A percentile compares a stretch with the other conserved stretches of the same genome.
phyloP scores from a whole-genome alignment of 805 yeast species.

The Jamesozyma rosinii region DNA sequence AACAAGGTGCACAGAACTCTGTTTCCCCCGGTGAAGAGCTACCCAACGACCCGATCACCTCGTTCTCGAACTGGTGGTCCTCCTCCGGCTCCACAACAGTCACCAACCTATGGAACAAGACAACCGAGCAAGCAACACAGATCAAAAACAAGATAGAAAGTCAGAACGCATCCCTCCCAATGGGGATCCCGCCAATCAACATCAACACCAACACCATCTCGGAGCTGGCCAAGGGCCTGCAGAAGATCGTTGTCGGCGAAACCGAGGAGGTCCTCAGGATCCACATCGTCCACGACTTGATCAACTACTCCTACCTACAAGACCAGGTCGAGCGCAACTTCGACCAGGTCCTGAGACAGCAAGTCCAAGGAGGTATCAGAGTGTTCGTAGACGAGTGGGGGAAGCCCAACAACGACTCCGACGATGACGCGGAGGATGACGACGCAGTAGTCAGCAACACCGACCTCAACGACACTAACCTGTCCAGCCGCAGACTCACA shows the following conservation, averaged over 20 bases:
- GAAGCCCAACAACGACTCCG: slow-evolving; percentile 21
- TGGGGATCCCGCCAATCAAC: slow-evolving; percentile 19
- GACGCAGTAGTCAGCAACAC: not conserved
- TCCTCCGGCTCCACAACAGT: slow-evolving; percentile 59
- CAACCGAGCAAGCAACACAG: slow-evolving; percentile 39
- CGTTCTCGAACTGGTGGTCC: slow-evolving; percentile 69
- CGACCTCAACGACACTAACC: not conserved
- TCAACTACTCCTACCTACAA: slow-evolving; percentile 39
- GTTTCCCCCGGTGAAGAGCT: slow-evolving; percentile 15
- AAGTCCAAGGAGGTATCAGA: slow-evolving; percentile 70
- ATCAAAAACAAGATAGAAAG: slow-evolving; percentile 31
- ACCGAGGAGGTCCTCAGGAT: slow-evolving; percentile 50
- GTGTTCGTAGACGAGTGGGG: slow-evolving; percentile 48
- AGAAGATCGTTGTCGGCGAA: slow-evolving; percentile 30
- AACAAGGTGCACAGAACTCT: slow-evolving; percentile 17
- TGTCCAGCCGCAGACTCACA: not conserved
- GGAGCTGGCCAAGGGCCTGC: slow-evolving; percentile 28
- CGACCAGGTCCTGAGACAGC: slow-evolving; percentile 51
- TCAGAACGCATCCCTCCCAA: slow-evolving; percentile 27
- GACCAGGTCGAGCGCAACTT: slow-evolving; percentile 42
- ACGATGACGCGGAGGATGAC: not conserved
- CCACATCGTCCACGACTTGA: slow-evolving; percentile 59
- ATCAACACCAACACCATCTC: slow-evolving; percentile 18
- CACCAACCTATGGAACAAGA: slow-evolving; percentile 55
- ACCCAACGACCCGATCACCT: slow-evolving; percentile 50